Base-by-base conservation (phyloP, 2,329 filamentous ascomycete genomes). In the Septoria petroselini region DNA sequence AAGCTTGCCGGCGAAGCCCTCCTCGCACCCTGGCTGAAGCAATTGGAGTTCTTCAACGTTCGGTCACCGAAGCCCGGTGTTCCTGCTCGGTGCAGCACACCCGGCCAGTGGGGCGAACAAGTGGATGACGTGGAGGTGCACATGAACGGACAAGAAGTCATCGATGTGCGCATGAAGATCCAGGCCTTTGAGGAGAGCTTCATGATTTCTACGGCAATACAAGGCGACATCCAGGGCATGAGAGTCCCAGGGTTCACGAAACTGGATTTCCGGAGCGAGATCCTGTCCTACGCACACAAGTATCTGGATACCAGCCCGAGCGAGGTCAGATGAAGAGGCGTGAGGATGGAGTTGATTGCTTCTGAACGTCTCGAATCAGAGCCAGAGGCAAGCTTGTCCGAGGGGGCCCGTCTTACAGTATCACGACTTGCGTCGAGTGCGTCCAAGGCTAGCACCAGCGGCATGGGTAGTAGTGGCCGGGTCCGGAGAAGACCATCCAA, bases 1-100 rank as follows among this genome's bases (percentile, higher is more conserved):
- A 91, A 91, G 77, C 82, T 91, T 72, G 86, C 85, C 23, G 87
- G 87, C 19, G 85, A 91, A 61, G 87, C 85, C 0, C 73, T 91
- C 50, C 73, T 90, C 7, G 87, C 87, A 0, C 73, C 75, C 3
- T 91, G 87, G 87, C 73, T 91, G 41, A 73, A 72, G 42, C 79
- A 85, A 41, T 71, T 91, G 7, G 84, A 90, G 61, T 88, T 91
- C 63, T 72, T 75, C 50, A 71, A 75, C 41, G 85, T 88, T 44
- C 71, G 74, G 42, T 78, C 83, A 41, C 83, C 84, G 9, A 65
- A 57, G 12, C 63, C 71, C 0, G 74, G 71, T 2, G 68, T 65
- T 0, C 66, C 67, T 1, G 66, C 73, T 7, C 62, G 71, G 21
- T 75, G 72, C 57, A 70, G 67, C 25, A 73, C 70, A 30, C 57